Evolutionary conservation across 2,329 filamentous ascomycete genomes (phyloP).

Genomic region (Phialophora verrucosa): DNA sequence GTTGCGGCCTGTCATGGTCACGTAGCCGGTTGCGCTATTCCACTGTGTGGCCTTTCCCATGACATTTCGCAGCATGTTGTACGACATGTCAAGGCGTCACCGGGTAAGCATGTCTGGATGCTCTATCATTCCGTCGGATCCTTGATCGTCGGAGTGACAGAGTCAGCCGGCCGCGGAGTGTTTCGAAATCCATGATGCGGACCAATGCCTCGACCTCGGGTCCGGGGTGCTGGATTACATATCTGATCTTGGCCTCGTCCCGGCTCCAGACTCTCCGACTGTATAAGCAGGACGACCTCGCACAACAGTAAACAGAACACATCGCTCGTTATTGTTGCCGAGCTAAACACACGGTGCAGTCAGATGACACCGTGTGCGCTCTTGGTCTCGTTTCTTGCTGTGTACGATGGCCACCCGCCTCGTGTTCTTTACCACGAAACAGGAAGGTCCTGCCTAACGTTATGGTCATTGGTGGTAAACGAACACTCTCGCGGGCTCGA

Average conservation of each 20-base stretch:
- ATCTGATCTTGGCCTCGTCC: not conserved
- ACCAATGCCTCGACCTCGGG: not conserved
- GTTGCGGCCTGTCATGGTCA: not conserved
- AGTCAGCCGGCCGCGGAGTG: not conserved
- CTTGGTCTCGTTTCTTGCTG: not conserved
- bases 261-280: not conserved
- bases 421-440: not conserved
- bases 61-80: not conserved
- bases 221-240: not conserved
- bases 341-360: not conserved
- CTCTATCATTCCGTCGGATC: not conserved
- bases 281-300: not conserved
- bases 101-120: not conserved
- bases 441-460: constrained; percentile 1
- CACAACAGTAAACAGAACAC: not conserved
- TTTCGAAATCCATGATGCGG: not conserved
- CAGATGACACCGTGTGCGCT: not conserved
- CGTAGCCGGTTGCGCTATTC: not conserved
- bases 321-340: not conserved
- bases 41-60: not conserved
- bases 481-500: not conserved
- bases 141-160: not conserved
- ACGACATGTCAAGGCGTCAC: not conserved
- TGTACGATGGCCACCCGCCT: not conserved
- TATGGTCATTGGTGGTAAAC: not conserved